A percentile compares a stretch with the other conserved stretches of the same genome.
These are phyloP conservation scores for Leccinum ochraceum DNA, from an alignment of 768 basidiomycete species.

Conservation along the genomic window DNA sequence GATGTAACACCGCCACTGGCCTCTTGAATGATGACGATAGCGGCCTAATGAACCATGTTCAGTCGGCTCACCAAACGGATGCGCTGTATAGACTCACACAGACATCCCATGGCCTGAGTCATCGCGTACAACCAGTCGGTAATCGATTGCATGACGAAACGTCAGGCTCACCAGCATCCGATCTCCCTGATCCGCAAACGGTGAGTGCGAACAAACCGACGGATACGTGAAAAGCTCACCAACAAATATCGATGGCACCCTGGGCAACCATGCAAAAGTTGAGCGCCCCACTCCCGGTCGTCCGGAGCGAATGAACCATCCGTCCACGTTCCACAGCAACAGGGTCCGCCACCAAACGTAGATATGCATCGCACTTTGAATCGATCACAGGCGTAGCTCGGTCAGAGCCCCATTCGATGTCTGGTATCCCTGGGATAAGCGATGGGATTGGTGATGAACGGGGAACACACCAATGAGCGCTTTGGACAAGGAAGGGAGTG, in stretches of 20 bases:
- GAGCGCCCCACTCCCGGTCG: constrained; percentile 80
- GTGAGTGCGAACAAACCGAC: background rate
- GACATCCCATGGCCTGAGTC: constrained; percentile 76
- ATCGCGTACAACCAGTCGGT: background rate
- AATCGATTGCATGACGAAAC: background rate
- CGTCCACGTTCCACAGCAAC: constrained; percentile 55
- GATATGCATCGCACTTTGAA: constrained; percentile 67
- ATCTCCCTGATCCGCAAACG: constrained; percentile 59
- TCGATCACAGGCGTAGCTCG: constrained; percentile 54
- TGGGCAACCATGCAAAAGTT: constrained; percentile 88
- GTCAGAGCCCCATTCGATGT: constrained; percentile 89
- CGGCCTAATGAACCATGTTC: constrained; percentile 49
- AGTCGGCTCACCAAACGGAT: background rate
- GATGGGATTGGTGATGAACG: background rate
- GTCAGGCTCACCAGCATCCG: constrained; percentile 56
- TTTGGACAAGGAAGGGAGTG: constrained; percentile 67
- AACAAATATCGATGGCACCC: constrained; percentile 85
- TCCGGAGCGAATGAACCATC: constrained; percentile 84
- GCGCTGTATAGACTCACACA: constrained; percentile 45
- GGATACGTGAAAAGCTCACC: constrained; percentile 44
- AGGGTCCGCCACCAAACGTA: constrained; percentile 72
- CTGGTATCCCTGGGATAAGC: constrained; percentile 34
- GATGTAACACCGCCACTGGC: constrained; percentile 81
- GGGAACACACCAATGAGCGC: constrained; percentile 59
- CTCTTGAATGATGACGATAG: constrained; percentile 86